phyloP scores from a whole-genome alignment of 768 basidiomycete genomes.

The Nidularia pulvinata region DNA sequence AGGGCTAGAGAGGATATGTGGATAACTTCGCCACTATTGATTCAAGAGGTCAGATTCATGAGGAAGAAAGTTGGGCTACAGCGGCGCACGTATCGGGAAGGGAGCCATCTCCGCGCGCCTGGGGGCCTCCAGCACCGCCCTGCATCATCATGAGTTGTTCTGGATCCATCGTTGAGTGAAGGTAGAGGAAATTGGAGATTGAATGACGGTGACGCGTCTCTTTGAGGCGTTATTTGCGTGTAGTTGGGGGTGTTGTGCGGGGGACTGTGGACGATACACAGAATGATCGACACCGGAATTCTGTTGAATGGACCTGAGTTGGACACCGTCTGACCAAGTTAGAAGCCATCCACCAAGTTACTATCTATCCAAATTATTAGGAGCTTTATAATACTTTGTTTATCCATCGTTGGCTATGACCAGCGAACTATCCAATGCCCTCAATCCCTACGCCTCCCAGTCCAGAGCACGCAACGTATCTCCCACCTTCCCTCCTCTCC shows the following conservation, averaged over 20 bases:
- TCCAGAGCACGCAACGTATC: slow-evolving; percentile 27
- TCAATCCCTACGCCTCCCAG: slow-evolving; percentile 66
- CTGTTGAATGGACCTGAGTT: not conserved
- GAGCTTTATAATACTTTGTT: not conserved
- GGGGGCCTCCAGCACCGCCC: slow-evolving; percentile 39
- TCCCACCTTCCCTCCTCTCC: slow-evolving; percentile 11
- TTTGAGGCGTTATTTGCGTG: not conserved
- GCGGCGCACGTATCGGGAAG: slow-evolving; percentile 75
- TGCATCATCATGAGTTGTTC: slow-evolving; percentile 48
- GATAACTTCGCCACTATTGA: slow-evolving; percentile 83
- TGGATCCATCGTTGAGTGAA: slow-evolving; percentile 39
- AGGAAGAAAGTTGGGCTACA: slow-evolving; percentile 5
- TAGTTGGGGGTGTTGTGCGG: slow-evolving; percentile 27
- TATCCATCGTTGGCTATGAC: slow-evolving; percentile 36
- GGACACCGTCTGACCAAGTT: too few relatives aligned
- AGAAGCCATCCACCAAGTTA: too few relatives aligned
- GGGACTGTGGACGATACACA: not conserved
- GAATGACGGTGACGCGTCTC: slow-evolving; percentile 44
- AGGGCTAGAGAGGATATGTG: slow-evolving; percentile 98
- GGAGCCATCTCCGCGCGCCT: slow-evolving; percentile 40
- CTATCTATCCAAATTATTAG: too few relatives aligned
- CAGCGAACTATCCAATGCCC: slow-evolving; percentile 79
- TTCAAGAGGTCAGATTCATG: slow-evolving; percentile 6
- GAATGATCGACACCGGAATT: too few relatives aligned
- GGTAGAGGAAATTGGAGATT: slow-evolving; percentile 8